Evolutionary conservation across 192 early-diverging fungal genomes (phyloP).

Genomic region (Gryganskiella cystojenkinii): DNA sequence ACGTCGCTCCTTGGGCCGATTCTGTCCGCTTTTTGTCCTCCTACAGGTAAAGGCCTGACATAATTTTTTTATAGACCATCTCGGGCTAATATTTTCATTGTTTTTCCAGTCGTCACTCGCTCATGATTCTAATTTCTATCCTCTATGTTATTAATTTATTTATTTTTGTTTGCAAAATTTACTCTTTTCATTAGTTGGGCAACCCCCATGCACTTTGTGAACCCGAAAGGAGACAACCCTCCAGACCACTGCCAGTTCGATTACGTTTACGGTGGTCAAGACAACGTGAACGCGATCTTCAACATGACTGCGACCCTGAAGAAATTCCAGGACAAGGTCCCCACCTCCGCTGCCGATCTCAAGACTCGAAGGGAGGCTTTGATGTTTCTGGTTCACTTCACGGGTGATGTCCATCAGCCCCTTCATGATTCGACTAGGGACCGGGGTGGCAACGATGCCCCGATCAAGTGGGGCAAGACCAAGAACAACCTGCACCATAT

Average conservation of each 20-base stretch:
- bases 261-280: constrained; percentile 26
- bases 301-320: constrained; percentile 53
- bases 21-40: constrained; percentile 10
- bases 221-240: constrained; percentile 45
- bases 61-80: too few species aligned
- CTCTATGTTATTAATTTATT: too few species aligned
- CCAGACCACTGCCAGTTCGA: constrained; percentile 38
- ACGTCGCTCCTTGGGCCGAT: constrained; percentile 28
- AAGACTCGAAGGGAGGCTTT: constrained; percentile 31
- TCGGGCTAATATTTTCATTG: too few species aligned
- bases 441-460: constrained; percentile 39
- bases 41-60: constrained; percentile 41
- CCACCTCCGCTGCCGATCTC: constrained; percentile 8
- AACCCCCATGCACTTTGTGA: constrained; percentile 40
- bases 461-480: constrained; percentile 36
- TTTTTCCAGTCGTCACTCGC: too few species aligned
- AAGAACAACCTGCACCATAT: constrained; percentile 48
- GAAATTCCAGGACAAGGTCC: constrained; percentile 18
- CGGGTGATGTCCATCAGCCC: constrained; percentile 61
- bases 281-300: constrained; percentile 51
- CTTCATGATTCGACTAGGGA: constrained; percentile 45
- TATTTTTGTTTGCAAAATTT: not conserved
- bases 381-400: constrained; percentile 58
- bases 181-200: constrained; percentile 39
- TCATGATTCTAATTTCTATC: too few species aligned